phyloP scores from a whole-genome alignment of 2,329 filamentous ascomycete genomes.

The Aspergillus sergii region DNA sequence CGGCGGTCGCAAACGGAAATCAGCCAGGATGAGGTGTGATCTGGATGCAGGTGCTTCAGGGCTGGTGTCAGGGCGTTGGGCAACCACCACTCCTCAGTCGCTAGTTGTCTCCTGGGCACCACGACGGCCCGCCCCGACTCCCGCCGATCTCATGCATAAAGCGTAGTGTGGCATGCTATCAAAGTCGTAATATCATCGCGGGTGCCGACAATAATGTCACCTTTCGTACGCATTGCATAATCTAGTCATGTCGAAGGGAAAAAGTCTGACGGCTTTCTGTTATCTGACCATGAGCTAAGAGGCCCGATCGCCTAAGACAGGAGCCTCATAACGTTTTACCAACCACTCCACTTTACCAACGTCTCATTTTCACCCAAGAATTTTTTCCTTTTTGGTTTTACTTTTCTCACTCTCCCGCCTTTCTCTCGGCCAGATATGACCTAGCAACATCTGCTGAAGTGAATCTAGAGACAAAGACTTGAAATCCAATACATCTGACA shows the following conservation, averaged over 20 bases:
- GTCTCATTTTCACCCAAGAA: not conserved
- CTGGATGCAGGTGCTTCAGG: constrained; percentile 23
- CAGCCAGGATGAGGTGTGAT: constrained; percentile 13
- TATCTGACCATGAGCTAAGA: not conserved
- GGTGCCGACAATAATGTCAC: not conserved
- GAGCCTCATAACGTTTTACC: constrained; percentile 1
- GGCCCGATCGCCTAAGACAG: not conserved
- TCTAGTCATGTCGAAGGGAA: not conserved
- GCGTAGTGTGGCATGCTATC: constrained; percentile 20
- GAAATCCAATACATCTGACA: not conserved
- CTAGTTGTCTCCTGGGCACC: constrained; percentile 28
- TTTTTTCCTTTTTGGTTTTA: not conserved
- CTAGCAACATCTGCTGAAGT: not conserved
- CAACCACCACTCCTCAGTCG: constrained; percentile 22
- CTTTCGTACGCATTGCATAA: constrained; percentile 2
- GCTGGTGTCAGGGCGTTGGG: constrained; percentile 23
- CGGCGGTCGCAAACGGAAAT: constrained; percentile 19
- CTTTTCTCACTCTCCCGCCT: not conserved
- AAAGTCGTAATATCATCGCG: constrained; percentile 2
- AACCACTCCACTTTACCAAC: not conserved
- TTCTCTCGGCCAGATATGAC: not conserved
- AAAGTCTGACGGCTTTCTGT: not conserved
- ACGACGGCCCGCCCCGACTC: constrained; percentile 34
- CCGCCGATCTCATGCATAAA: constrained; percentile 35
- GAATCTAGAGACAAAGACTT: not conserved